A percentile compares a stretch with the other conserved stretches of the same genome.
phyloP scores from a whole-genome alignment of 345 rosid genomes.

The Eucalyptus cladocalyx region DNA sequence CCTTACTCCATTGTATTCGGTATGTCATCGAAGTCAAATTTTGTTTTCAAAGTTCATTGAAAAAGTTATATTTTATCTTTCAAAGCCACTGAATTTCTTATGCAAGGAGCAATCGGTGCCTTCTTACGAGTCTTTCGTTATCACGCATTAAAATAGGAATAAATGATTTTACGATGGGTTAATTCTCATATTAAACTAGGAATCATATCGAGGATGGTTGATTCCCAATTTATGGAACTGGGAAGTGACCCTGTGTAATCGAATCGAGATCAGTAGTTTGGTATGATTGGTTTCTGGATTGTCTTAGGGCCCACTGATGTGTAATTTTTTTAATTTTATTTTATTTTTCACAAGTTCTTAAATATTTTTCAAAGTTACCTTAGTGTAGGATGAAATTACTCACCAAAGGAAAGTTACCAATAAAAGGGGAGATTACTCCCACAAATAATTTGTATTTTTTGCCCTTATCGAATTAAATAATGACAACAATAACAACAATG shows the following conservation, averaged over 20 bases:
- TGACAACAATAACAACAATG: rapidly evolving
- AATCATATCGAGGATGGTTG: neutral
- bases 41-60: neutral
- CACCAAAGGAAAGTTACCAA: neutral
- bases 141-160: neutral
- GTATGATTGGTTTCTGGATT: neutral
- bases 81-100: neutral
- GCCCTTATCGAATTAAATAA: neutral
- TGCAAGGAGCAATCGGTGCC: neutral
- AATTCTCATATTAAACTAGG: rapidly evolving
- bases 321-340: neutral
- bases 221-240: neutral
- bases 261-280: neutral
- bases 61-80: neutral
- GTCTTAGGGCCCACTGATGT: rapidly evolving
- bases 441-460: neutral
- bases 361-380: neutral
- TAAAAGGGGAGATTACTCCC: neutral
- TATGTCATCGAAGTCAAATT: neutral
- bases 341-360: neutral
- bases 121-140: neutral
- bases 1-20: neutral
- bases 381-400: neutral
- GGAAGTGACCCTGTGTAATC: neutral
- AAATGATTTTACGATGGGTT: neutral